Evolutionary conservation across 306 rosid genomes (phyloP).

Genomic region (Prunus armeniaca): DNA sequence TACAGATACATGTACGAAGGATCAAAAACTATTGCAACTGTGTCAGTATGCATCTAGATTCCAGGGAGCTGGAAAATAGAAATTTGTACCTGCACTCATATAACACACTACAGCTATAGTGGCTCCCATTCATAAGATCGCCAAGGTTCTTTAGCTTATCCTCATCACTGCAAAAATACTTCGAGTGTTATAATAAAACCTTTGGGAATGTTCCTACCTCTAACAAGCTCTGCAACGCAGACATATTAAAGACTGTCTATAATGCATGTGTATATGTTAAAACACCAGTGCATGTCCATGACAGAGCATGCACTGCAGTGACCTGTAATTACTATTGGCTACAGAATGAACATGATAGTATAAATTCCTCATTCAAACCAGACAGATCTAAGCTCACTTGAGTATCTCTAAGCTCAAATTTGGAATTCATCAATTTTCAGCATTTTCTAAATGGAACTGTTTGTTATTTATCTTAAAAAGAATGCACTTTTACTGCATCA

Average conservation of each 20-base stretch:
- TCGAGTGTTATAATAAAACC: neutral
- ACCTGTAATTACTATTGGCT: too few species aligned
- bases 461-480: neutral
- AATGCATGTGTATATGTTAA: too few species aligned
- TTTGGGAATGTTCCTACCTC: neutral
- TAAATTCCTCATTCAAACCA: neutral
- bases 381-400: too few species aligned
- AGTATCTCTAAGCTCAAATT: too few species aligned
- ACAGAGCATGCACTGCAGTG: too few species aligned
- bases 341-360: too few species aligned
- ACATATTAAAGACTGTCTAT: neutral
- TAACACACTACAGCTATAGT: conserved; percentile 87
- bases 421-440: too few species aligned
- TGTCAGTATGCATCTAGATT: neutral
- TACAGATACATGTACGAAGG: neutral
- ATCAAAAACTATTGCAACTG: neutral
- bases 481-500: neutral
- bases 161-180: conserved; percentile 66
- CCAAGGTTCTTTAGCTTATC: conserved; percentile 79
- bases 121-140: conserved; percentile 94
- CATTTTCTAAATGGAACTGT: too few species aligned
- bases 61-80: neutral
- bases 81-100: conserved; percentile 93
- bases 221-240: neutral
- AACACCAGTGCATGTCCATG: too few species aligned